Percentiles rank a stretch among this genome's conserved stretches.
Conservation (phyloP, 1,139 yeast species). For the Hanseniaspora uvarum region DNA sequence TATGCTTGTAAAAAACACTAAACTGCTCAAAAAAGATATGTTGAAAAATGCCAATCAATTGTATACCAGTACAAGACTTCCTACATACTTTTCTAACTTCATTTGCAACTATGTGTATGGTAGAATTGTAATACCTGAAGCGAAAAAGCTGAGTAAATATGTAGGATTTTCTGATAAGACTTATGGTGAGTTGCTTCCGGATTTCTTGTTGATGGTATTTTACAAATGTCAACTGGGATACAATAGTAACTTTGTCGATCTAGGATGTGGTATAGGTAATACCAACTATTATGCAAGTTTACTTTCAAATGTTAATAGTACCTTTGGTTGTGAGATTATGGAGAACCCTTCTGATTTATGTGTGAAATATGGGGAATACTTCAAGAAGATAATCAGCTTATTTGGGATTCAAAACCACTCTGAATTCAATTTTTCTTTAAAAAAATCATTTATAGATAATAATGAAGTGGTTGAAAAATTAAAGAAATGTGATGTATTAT, state of each 20-base stretch:
- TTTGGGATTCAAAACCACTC: constrained; percentile 53
- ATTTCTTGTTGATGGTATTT: constrained; percentile 59
- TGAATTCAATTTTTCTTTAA: constrained; percentile 46
- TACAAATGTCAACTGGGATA: constrained; percentile 50
- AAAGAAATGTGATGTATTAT: constrained; percentile 56
- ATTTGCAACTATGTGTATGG: constrained; percentile 61
- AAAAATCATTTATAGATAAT: constrained; percentile 65
- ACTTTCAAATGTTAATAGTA: constrained; percentile 62
- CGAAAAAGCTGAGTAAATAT: constrained; percentile 54
- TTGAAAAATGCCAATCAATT: constrained; percentile 32
- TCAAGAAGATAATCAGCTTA: constrained; percentile 46
- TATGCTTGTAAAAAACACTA: constrained; percentile 33
- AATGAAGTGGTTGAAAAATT: constrained; percentile 44
- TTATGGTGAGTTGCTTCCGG: constrained; percentile 82
- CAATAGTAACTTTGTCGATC: constrained; percentile 56
- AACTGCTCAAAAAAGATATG: constrained; percentile 23
- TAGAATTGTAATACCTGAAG: constrained; percentile 68
- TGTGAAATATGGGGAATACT: constrained; percentile 46
- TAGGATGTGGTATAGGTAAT: constrained; percentile 92
- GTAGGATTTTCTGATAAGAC: constrained; percentile 85
- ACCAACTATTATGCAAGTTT: constrained; percentile 83
- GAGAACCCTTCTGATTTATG: constrained; percentile 66
- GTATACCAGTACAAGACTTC: constrained; percentile 32
- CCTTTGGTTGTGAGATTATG: constrained; percentile 90
- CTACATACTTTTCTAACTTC: constrained; percentile 55